Evolutionary conservation across 148 eudicot genomes (phyloP).

Genomic region (Heliosperma pusillum): DNA sequence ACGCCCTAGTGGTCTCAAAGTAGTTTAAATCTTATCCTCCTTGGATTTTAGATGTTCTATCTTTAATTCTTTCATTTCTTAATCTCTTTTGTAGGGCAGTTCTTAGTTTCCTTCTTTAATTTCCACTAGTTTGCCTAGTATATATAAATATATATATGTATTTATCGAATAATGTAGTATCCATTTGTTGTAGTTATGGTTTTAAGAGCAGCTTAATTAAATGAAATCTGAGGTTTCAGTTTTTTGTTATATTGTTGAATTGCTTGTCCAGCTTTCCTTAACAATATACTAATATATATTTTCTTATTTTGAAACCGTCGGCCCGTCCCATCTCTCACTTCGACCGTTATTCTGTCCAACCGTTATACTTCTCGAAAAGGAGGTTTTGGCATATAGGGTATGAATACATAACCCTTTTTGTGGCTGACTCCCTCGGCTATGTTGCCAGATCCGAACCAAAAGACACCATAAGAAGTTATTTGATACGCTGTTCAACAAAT

Average conservation of each 20-base stretch:
- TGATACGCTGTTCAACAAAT: not conserved
- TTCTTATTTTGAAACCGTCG: not conserved
- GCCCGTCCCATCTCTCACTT: too few species aligned
- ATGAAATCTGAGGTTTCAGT: conserved; percentile 8
- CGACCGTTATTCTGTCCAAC: too few species aligned
- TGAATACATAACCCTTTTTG: too few species aligned
- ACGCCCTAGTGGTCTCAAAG: conserved; percentile 79
- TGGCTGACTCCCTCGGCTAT: too few species aligned
- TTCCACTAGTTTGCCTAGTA: conserved; percentile 8
- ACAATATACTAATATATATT: not conserved
- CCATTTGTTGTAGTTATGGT: not conserved
- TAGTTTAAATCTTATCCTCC: conserved; percentile 23
- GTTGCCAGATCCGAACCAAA: too few species aligned
- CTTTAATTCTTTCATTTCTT: conserved; percentile 27
- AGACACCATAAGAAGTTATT: too few species aligned
- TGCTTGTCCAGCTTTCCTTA: not conserved
- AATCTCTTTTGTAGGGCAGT: conserved; percentile 20
- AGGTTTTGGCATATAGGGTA: too few species aligned
- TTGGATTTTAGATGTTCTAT: not conserved
- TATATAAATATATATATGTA: conserved; percentile 14
- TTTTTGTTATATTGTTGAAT: conserved; percentile 9
- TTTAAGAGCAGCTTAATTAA: conserved; percentile 5
- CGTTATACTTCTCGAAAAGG: too few species aligned
- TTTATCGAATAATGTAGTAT: not conserved
- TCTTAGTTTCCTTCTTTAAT: not conserved